Percentiles rank a stretch among this genome's conserved stretches.
phyloP scores from a whole-genome alignment of 2,329 filamentous ascomycete species.

The Tympanopsis confertula region DNA sequence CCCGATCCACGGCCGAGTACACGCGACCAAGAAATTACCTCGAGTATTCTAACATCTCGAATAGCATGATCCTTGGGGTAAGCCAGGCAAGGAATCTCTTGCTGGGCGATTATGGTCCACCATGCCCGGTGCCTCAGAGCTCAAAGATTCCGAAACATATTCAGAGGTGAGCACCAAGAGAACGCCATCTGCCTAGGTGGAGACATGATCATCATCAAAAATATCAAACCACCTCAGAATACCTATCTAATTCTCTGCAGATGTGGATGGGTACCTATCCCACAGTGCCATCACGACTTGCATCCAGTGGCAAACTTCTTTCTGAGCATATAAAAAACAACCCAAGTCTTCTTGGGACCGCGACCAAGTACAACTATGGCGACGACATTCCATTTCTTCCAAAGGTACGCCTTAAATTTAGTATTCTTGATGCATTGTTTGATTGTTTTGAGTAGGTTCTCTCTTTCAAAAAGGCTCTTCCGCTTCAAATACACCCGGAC shows the following conservation, averaged over 20 bases:
- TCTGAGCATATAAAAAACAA: conserved; percentile 52
- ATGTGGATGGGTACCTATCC: conserved; percentile 75
- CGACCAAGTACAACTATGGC: conserved; percentile 48
- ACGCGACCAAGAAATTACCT: too few species aligned
- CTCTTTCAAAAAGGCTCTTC: conserved; percentile 65
- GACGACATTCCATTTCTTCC: conserved; percentile 60
- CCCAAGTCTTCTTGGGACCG: conserved; percentile 50
- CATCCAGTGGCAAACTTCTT: conserved; percentile 50
- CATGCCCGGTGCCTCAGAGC: conserved; percentile 48
- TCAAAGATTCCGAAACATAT: conserved; percentile 54
- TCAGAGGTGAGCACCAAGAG: conserved; percentile 47
- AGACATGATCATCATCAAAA: too few species aligned
- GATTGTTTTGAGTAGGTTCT: too few species aligned
- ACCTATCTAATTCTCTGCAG: too few species aligned
- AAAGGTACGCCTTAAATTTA: conserved; percentile 42
- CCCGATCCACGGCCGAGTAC: too few species aligned
- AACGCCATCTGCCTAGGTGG: too few species aligned
- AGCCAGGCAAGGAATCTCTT: conserved; percentile 51
- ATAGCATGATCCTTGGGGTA: conserved; percentile 65
- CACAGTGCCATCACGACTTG: conserved; percentile 51
- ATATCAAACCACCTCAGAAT: too few species aligned
- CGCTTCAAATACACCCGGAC: conserved; percentile 65
- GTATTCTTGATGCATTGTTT: too few species aligned
- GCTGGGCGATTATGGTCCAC: conserved; percentile 54
- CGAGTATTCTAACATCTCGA: too few species aligned